phyloP scores from a whole-genome alignment of 2,329 filamentous ascomycete species.

The Trichophyton simii region DNA sequence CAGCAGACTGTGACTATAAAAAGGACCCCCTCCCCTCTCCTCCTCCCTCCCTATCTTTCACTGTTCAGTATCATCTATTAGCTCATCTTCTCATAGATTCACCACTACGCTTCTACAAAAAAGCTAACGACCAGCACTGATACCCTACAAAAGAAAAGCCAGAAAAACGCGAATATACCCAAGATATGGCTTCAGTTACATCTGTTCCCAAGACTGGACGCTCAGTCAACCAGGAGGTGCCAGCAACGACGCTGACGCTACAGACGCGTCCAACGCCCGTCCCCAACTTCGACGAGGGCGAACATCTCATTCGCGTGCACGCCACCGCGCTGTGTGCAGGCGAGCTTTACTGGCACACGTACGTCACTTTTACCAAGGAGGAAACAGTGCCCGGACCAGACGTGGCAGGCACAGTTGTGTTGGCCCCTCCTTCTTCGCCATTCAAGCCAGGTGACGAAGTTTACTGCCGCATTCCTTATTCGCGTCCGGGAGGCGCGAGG shows the following conservation, averaged over 20 bases:
- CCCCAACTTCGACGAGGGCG: constrained; percentile 16
- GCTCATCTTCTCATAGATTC: neutral
- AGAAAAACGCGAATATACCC: neutral
- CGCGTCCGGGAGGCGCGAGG: constrained; percentile 24
- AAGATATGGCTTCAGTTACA: neutral
- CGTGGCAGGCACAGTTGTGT: constrained; percentile 29
- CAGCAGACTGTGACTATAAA: neutral
- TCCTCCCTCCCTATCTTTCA: neutral
- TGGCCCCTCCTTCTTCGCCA: constrained; percentile 21
- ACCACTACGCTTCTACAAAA: neutral
- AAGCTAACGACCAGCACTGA: neutral
- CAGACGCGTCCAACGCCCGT: constrained; percentile 11
- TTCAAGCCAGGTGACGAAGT: constrained; percentile 31
- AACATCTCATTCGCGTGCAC: constrained; percentile 32
- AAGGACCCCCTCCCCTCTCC: neutral
- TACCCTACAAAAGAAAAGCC: neutral
- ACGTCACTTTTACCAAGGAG: constrained; percentile 14
- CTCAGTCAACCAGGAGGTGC: constrained; percentile 10
- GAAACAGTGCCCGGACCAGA: constrained; percentile 32
- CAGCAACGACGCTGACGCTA: constrained; percentile 6
- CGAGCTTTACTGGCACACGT: constrained; percentile 32
- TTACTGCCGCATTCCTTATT: constrained; percentile 27
- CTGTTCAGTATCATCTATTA: neutral
- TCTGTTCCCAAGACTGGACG: constrained; percentile 5
- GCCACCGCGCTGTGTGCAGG: constrained; percentile 30